Conservation (phyloP, 495 filamentous ascomycete species). For the Lasiosphaeria miniovina region DNA sequence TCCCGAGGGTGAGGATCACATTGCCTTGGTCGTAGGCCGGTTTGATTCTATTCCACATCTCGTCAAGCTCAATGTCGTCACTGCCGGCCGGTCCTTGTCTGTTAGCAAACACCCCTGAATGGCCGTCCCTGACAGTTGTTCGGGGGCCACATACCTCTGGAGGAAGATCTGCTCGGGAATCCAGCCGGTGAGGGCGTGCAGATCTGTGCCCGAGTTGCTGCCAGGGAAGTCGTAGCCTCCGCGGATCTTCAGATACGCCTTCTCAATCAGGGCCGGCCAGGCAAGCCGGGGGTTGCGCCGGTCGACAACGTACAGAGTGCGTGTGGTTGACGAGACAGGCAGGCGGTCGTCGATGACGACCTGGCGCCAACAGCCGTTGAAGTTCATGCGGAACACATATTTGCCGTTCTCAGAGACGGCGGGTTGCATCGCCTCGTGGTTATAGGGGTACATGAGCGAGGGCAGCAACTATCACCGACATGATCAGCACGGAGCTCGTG, state of each 20-base stretch:
- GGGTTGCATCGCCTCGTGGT: conserved; percentile 53
- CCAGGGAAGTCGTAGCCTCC: conserved; percentile 98
- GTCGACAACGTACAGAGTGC: conserved; percentile 84
- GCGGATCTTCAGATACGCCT: conserved; percentile 94
- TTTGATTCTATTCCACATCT: conserved; percentile 75
- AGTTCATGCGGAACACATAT: conserved; percentile 87
- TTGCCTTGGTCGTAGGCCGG: conserved; percentile 73
- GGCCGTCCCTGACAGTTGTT: too few relatives aligned
- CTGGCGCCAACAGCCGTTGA: conserved; percentile 88
- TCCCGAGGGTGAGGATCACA: conserved; percentile 86
- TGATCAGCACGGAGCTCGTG: neutral
- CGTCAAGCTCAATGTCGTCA: conserved; percentile 69
- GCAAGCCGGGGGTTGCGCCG: conserved; percentile 70
- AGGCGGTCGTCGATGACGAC: conserved; percentile 91
- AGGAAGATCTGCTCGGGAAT: conserved; percentile 94
- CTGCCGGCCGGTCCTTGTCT: conserved; percentile 14
- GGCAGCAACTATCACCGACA: conserved; percentile 55
- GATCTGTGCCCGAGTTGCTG: conserved; percentile 94
- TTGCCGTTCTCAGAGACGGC: conserved; percentile 71
- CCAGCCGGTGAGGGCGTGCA: conserved; percentile 91
- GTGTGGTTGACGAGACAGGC: conserved; percentile 67
- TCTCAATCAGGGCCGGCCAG: conserved; percentile 94
- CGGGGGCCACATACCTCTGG: conserved; percentile 52
- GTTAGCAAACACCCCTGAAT: neutral
- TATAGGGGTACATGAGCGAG: conserved; percentile 69